Base-by-base conservation (phyloP, 2,329 filamentous ascomycete species). In the Aphanocladium album region DNA sequence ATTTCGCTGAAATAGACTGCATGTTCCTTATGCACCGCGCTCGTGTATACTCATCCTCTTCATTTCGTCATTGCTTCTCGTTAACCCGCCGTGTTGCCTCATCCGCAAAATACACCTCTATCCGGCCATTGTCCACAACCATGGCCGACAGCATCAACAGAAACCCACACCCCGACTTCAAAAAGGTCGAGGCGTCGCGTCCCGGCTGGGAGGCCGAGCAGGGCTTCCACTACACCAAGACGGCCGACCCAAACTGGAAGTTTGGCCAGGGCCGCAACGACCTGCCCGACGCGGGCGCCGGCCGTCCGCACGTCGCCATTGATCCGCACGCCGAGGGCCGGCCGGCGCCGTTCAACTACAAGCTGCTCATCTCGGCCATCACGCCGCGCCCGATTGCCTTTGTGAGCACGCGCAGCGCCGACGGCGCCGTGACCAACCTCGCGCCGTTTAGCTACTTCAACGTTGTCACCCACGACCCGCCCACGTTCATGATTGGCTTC, bases 401-500 rank as follows among this genome's bases (percentile, higher is more conserved):
- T 71, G 70, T 87, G 35, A 84, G 80, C 62, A 84, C 85, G 11
- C 71, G 74, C 57, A 78, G 79, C 23, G 67, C 74, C 3, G 88
- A 92, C 68, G 90, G 89, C 23, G 74, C 69, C 37, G 79, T 64
- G 65, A 79, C 71, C 17, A 98, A 97, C 75, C 81, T 97, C 2
- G 91, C 93, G 0, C 93, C 92, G 0, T 96, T 95, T 74, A 89
- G 85, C 70, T 97, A 95, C 78, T 91, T 92, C 72, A 89, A 91
- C 72, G 75, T 96, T 64, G 81, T 96, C 66, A 86, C 86, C 73
- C 89, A 95, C 72, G 93, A 97, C 71, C 93, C 93, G 5, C 93
- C 93, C 0, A 79, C 96, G 47, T 96, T 97, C 73, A 82, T 85
- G 9, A 77, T 87, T 30, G 82, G 84, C 47, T 79, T 84, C 69